Evolutionary conservation across 495 filamentous ascomycete species (phyloP), one percentile per base, ranked within the genome.

Genomic region (Schizothecium vesticola): DNA sequence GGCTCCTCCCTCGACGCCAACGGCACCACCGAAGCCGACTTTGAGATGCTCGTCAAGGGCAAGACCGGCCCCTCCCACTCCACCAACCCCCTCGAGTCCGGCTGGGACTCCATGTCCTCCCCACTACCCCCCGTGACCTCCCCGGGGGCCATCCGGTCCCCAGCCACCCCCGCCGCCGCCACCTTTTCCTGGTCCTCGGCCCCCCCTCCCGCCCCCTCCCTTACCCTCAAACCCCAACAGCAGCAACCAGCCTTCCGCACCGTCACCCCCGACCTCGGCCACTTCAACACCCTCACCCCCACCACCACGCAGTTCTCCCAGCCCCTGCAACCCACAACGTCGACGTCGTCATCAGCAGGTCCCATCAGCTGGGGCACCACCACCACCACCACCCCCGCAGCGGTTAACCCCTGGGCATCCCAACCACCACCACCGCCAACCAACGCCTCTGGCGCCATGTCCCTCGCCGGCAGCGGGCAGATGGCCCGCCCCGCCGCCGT

Each of bases 21-120:
- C 58, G 85, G 83, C 25, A 81, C 86, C 3, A 86, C 78, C 13
- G 87, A 90, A 69, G 84, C 87, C 63, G 92, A 92, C 73, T 99
- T 97, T 72, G 93, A 97, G 75, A 84, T 86, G 1, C 85, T 99
- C 22, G 93, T 99, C 16, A 90, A 93, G 73, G 94, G 94, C 16
- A 84, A 78, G 51, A 28, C 71, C 59, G 67, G 60, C 36, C 63
- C 68, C 0, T 56, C 67, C 3, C 43, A 43, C 36, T 64, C 73
- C 2, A 67, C 65, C 21, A 79, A 79, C 65, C 66, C 82, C 6
- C 69, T 82, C 69, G 80, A 85, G 70, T 71, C 69, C 19, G 77
- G 79, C 12, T 86, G 82, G 84, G 82, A 83, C 58, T 69, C 26
- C 25, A 59, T 73, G 31, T 58, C 57, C 9, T 21, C 73, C 3